Evolutionary conservation across 2,329 filamentous ascomycete genomes (phyloP).

Genomic region (Stenocarpella maydis): DNA sequence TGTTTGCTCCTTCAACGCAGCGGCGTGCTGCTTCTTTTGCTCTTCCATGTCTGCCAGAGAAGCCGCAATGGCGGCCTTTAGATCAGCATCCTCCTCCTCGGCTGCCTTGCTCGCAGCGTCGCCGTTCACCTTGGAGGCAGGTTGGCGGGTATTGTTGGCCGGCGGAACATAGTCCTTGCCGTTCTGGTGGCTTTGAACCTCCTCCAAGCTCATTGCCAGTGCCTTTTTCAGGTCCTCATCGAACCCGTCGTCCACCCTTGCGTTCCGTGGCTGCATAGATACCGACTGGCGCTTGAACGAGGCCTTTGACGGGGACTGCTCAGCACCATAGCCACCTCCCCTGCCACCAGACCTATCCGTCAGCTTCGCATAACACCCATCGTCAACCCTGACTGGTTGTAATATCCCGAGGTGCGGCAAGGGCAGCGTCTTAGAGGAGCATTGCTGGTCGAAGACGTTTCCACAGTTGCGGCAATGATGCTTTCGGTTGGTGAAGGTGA

Average conservation of each 20-base stretch:
- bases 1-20: constrained; percentile 78
- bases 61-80: constrained; percentile 94
- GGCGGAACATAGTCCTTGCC: constrained; percentile 72
- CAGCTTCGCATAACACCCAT: constrained; percentile 91
- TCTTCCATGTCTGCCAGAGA: constrained; percentile 97
- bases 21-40: constrained; percentile 91
- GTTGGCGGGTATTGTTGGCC: constrained; percentile 46
- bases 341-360: constrained; percentile 73
- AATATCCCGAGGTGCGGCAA: constrained; percentile 93
- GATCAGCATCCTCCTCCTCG: constrained; percentile 90
- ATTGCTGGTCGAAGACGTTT: constrained; percentile 95
- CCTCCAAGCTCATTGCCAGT: constrained; percentile 95
- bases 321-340: constrained; percentile 42
- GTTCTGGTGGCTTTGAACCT: constrained; percentile 78
- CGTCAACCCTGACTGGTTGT: constrained; percentile 91
- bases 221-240: constrained; percentile 95
- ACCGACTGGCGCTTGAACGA: constrained; percentile 67
- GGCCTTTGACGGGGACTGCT: constrained; percentile 56
- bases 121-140: constrained; percentile 47
- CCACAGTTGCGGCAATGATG: constrained; percentile 98
- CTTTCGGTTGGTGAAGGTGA: constrained; percentile 98
- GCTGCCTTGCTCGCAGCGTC: constrained; percentile 46
- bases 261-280: constrained; percentile 88
- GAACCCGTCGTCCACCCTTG: constrained; percentile 87
- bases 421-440: constrained; percentile 87